These are phyloP conservation scores for Paramecium sexaurelia DNA, from an alignment of 73 alveolate genomes.

Conservation along the genomic window DNA sequence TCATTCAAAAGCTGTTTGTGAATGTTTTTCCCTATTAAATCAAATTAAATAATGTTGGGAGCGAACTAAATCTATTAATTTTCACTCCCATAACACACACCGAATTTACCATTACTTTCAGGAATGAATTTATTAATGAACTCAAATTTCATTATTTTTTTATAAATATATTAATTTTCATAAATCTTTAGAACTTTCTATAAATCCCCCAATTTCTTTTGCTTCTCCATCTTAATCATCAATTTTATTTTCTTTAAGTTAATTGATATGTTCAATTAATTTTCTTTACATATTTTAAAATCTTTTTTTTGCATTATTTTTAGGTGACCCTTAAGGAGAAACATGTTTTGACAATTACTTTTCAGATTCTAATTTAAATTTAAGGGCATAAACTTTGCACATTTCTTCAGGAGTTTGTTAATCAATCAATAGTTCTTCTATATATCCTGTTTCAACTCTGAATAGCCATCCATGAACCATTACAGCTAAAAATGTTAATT, in stretches of 20 bases:
- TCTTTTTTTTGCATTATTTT: background rate
- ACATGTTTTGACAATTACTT: background rate
- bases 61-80: too few relatives aligned
- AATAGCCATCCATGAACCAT: conserved; percentile 54
- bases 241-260: background rate
- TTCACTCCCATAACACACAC: too few relatives aligned
- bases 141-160: too few relatives aligned
- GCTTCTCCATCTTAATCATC: background rate
- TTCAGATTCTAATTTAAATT: background rate
- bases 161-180: background rate
- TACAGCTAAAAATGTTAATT: background rate
- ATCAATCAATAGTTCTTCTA: conserved; percentile 26
- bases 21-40: too few relatives aligned
- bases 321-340: conserved; percentile 4
- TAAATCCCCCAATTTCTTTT: background rate
- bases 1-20: too few relatives aligned
- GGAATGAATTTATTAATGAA: too few relatives aligned
- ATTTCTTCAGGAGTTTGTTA: conserved; percentile 3
- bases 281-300: background rate
- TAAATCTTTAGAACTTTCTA: background rate
- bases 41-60: too few relatives aligned
- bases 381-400: background rate
- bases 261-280: background rate
- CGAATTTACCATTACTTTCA: too few relatives aligned
- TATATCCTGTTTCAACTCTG: conserved; percentile 52